A percentile compares a stretch with the other conserved stretches of the same genome.
These are phyloP conservation scores for Crithidia acanthocephali DNA, from an alignment of 208 protist genomes.

Conservation along the genomic window DNA sequence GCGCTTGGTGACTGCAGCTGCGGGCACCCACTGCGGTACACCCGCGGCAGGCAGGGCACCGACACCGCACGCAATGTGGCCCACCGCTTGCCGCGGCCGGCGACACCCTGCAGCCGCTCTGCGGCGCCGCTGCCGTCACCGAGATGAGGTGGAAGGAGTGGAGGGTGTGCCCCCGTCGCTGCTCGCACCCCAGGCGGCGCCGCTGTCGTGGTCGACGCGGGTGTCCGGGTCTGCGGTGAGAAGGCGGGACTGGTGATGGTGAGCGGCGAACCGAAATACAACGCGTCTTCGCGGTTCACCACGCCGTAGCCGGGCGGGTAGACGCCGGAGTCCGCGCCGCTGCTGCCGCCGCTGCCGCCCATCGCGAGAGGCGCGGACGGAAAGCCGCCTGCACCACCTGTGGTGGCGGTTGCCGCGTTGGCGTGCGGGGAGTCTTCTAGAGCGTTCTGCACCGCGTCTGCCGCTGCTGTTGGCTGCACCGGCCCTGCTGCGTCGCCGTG, in stretches of 20 bases:
- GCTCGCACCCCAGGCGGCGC: not conserved
- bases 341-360: too few species aligned
- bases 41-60: slow-evolving; percentile 40
- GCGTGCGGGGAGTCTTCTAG: too few species aligned
- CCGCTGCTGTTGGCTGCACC: not conserved
- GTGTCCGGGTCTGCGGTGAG: not conserved
- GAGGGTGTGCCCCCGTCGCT: not conserved
- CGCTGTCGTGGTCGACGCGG: not conserved
- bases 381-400: not conserved
- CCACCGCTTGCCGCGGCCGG: not conserved
- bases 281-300: slow-evolving; percentile 10
- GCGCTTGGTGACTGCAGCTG: slow-evolving; percentile 2
- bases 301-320: slow-evolving; percentile 5
- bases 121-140: not conserved
- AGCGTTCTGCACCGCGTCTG: not conserved
- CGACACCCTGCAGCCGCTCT: not conserved
- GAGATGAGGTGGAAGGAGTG: not conserved
- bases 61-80: slow-evolving; percentile 48
- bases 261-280: slow-evolving; percentile 31
- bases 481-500: not conserved
- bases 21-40: slow-evolving; percentile 31
- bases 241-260: slow-evolving; percentile 7
- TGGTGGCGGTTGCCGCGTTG: not conserved
- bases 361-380: not conserved
- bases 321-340: not conserved